Percentiles rank a stretch among this genome's conserved stretches.
Evolutionary conservation across 805 yeast species (phyloP).

Genomic region (Metschnikowia picachoensis): DNA sequence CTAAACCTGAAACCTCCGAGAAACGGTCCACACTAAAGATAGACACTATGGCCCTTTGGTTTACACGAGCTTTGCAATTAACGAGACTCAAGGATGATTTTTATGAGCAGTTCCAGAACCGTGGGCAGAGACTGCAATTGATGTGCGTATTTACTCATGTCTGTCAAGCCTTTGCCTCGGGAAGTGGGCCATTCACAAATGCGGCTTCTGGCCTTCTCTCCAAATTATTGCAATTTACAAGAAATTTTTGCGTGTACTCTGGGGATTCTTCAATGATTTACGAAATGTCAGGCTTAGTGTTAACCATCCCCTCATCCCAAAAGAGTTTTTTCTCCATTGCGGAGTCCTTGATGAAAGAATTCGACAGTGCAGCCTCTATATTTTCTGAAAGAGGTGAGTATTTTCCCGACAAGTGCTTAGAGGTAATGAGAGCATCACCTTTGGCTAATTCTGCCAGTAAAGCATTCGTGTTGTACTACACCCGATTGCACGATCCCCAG

Average conservation of each 20-base stretch:
- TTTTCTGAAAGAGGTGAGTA: constrained; percentile 43
- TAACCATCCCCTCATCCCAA: constrained; percentile 44
- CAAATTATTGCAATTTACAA: constrained; percentile 45
- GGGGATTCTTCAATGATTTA: constrained; percentile 14
- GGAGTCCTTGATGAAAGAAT: constrained; percentile 51
- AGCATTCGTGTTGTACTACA: constrained; percentile 38
- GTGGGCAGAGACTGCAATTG: constrained; percentile 10
- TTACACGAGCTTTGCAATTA: constrained; percentile 50
- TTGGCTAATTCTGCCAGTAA: constrained; percentile 68
- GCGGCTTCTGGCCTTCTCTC: constrained; percentile 59
- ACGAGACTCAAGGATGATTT: neutral
- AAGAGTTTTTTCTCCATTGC: constrained; percentile 60
- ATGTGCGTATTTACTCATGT: constrained; percentile 47
- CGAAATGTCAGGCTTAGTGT: constrained; percentile 44
- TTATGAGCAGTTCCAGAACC: neutral
- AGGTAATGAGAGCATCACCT: constrained; percentile 51
- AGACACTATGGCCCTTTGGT: constrained; percentile 65
- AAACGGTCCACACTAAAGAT: constrained; percentile 14
- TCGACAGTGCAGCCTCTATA: constrained; percentile 32
- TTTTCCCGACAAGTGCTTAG: constrained; percentile 46
- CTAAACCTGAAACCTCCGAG: constrained; percentile 2
- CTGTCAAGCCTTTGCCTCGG: constrained; percentile 66
- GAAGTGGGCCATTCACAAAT: constrained; percentile 67
- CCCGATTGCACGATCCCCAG: constrained; percentile 10
- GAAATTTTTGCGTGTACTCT: constrained; percentile 5